Conservation (phyloP, 2,329 filamentous ascomycete genomes). For the Pyrenophora graminea region DNA sequence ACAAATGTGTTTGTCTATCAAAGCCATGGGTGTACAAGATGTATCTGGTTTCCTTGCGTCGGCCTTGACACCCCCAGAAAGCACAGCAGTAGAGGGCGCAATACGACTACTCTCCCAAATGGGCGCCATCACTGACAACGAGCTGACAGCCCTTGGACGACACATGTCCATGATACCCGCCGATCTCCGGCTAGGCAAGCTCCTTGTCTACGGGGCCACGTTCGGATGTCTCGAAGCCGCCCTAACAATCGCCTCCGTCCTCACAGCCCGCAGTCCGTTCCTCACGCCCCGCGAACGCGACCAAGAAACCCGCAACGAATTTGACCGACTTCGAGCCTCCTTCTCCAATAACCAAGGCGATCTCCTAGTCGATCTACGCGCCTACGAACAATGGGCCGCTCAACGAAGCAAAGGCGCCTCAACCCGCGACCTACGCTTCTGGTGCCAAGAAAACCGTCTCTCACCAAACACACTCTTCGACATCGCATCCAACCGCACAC, state of each 20-base stretch:
- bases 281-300: slow-evolving; percentile 82
- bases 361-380: slow-evolving; percentile 81
- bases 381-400: slow-evolving; percentile 81
- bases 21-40: slow-evolving; percentile 89
- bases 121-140: slow-evolving; percentile 83
- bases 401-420: slow-evolving; percentile 62
- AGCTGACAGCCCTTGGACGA: slow-evolving; percentile 85
- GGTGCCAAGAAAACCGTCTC: slow-evolving; percentile 86
- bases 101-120: slow-evolving; percentile 78
- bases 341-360: slow-evolving; percentile 85
- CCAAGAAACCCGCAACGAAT: slow-evolving; percentile 78
- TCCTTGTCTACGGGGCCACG: slow-evolving; percentile 92
- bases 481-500: slow-evolving; percentile 81
- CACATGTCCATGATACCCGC: slow-evolving; percentile 96
- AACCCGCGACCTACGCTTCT: slow-evolving; percentile 67
- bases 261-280: slow-evolving; percentile 89
- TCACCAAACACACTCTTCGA: slow-evolving; percentile 82
- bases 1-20: slow-evolving; percentile 90
- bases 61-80: slow-evolving; percentile 87
- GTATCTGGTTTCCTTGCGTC: slow-evolving; percentile 80
- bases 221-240: slow-evolving; percentile 91
- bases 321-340: slow-evolving; percentile 72
- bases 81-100: slow-evolving; percentile 82
- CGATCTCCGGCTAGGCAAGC: slow-evolving; percentile 87
- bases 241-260: slow-evolving; percentile 84